These are phyloP conservation scores for Phytopythium ostracodes DNA, from an alignment of 352 stramenopile species.

Conservation along the genomic window DNA sequence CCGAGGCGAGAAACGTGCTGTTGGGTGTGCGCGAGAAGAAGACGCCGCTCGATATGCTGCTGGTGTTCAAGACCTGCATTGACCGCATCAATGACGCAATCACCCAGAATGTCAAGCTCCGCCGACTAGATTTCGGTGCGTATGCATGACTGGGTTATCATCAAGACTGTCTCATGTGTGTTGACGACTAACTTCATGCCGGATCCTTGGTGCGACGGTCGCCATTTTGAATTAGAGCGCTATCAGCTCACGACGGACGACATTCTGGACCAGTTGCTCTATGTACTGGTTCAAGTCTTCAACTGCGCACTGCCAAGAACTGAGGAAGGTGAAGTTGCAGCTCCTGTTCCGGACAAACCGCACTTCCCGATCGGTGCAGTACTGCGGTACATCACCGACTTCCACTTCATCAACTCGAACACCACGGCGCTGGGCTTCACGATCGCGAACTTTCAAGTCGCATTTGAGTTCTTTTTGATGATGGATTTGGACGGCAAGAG, in stretches of 20 bases:
- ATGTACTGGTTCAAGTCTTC: conserved; percentile 53
- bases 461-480: conserved; percentile 71
- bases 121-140: conserved; percentile 48
- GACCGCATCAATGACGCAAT: conserved; percentile 57
- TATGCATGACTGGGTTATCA: background rate
- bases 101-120: conserved; percentile 44
- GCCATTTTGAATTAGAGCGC: conserved; percentile 22
- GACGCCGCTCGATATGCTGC: conserved; percentile 73
- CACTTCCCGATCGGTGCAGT: conserved; percentile 51
- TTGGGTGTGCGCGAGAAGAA: conserved; percentile 33
- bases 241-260: conserved; percentile 76
- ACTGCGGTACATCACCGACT: conserved; percentile 70
- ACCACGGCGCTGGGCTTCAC: conserved; percentile 75
- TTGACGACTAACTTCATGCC: background rate
- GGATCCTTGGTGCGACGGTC: background rate
- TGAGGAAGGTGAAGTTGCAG: background rate
- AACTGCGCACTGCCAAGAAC: conserved; percentile 16
- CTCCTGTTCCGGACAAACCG: background rate
- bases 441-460: conserved; percentile 79
- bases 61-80: conserved; percentile 65
- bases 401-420: conserved; percentile 84
- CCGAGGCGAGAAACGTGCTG: conserved; percentile 36
- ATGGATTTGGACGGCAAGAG: conserved; percentile 26
- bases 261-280: conserved; percentile 75
- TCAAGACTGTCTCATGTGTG: background rate